These are phyloP conservation scores for Cicer judaicum DNA, from an alignment of 306 rosid species.

Conservation along the genomic window DNA sequence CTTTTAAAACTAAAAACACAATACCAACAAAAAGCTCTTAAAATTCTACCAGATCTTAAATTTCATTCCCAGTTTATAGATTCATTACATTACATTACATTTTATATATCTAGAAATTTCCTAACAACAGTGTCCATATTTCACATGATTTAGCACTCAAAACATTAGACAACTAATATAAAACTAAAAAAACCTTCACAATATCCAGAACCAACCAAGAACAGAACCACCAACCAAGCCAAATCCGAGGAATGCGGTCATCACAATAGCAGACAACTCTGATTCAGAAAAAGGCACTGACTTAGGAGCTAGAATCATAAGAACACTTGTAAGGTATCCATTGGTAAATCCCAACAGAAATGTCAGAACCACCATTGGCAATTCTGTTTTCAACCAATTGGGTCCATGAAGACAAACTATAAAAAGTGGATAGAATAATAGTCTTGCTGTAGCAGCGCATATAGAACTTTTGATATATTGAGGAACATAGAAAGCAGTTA, in stretches of 20 bases:
- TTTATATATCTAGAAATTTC: slow-evolving; percentile 20
- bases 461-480: slow-evolving; percentile 64
- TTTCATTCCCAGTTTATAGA: slow-evolving; percentile 21
- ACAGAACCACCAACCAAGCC: slow-evolving; percentile 90
- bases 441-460: slow-evolving; percentile 67
- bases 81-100: slow-evolving; percentile 9
- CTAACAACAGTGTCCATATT: slow-evolving; percentile 21
- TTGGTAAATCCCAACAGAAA: slow-evolving; percentile 84
- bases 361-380: slow-evolving; percentile 63
- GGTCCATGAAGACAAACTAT: slow-evolving; percentile 82
- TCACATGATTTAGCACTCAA: slow-evolving; percentile 25
- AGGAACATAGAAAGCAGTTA: slow-evolving; percentile 71
- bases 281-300: slow-evolving; percentile 66
- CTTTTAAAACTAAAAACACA: too few species aligned
- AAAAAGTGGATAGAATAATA: slow-evolving; percentile 85
- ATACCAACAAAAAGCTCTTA: too few species aligned
- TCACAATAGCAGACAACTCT: slow-evolving; percentile 78
- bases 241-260: slow-evolving; percentile 79
- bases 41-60: not conserved
- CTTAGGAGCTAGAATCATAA: slow-evolving; percentile 82
- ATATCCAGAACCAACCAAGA: slow-evolving; percentile 87
- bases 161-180: slow-evolving; percentile 30
- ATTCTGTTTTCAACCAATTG: slow-evolving; percentile 76
- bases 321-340: slow-evolving; percentile 82
- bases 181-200: slow-evolving; percentile 41